Base-by-base conservation (phyloP, 1,284 basidiomycete species). In the Ceratobasidium sp. region DNA sequence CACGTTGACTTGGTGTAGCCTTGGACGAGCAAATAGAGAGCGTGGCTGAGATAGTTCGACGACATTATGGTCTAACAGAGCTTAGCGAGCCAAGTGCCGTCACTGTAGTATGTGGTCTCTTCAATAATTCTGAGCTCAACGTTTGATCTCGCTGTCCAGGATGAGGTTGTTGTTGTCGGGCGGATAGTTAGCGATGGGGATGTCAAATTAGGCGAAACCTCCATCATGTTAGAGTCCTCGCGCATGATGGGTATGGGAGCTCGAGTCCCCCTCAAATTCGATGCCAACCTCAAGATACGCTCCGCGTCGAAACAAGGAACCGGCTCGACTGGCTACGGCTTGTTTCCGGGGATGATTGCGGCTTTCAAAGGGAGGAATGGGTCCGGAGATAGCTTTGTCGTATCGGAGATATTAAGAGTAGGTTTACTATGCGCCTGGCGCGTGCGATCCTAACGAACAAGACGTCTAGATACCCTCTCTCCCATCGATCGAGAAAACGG, bases 331-430 rank as follows among this genome's bases (percentile, higher is more conserved):
- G 89, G 90, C 0, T 84, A 92, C 24, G 91, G 93, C 0, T 81
- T 99, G 41, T 99, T 97, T 80, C 95, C 96, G 0, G 98, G 98
- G 1, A 91, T 92, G 50, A 90, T 99, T 59, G 91, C 93, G 0
- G 94, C 93, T 1, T 81, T 98, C n/a, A 93, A 90, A 78, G 98
- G 98, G 0, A 89, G 89, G 79, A 99, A 99, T 81, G 96, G 96
- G 1, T 95, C 95, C 0, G 96, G 94, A 4, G 91, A 90, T 1
- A 90, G 89, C 81, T 99, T 98, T 81, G 86, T 90, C 17, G 96
- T 93, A 0, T 89, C 90, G 31, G 96, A 99, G 80, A 86, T 98
- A 15, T 82, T 98, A 47, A 86, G 91, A 79, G 96, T 93, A 77
- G 75, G 85, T 81, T 80, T 80, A 11, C 31, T 50, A 19, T n/a